These are phyloP conservation scores for Adansonia gregorii DNA, from an alignment of 441 rosid species.

Conservation along the genomic window DNA sequence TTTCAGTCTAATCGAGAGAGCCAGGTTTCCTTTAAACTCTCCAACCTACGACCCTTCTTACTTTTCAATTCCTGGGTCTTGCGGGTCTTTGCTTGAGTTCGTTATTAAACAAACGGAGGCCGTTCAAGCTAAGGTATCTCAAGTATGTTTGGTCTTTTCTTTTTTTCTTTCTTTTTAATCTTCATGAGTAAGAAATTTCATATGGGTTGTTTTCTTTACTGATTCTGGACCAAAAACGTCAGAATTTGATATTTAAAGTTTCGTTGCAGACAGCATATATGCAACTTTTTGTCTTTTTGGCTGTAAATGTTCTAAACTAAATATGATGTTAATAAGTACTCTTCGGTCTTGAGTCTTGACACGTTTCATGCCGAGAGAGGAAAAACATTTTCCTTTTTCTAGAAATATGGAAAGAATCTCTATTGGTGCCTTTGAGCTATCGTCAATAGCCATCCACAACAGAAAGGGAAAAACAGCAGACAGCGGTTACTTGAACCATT, in stretches of 20 bases:
- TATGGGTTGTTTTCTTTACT: neutral
- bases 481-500: neutral
- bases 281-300: conserved; percentile 14
- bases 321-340: neutral
- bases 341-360: neutral
- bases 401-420: neutral
- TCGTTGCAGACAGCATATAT: neutral
- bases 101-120: conserved; percentile 60
- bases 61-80: conserved; percentile 45
- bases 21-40: conserved; percentile 61
- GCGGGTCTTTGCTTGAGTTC: conserved; percentile 55
- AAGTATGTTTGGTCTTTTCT: neutral
- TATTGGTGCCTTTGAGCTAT: neutral
- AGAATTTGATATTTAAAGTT: neutral
- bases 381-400: neutral
- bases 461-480: neutral
- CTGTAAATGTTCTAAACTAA: neutral
- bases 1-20: conserved; percentile 73
- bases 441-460: neutral
- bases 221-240: neutral
- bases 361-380: neutral
- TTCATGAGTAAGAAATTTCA: neutral
- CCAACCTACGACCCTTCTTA: conserved; percentile 41
- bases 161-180: neutral
- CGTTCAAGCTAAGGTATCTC: conserved; percentile 62